Conservation (phyloP, 768 basidiomycete genomes). For the Psilocybe azurescens region DNA sequence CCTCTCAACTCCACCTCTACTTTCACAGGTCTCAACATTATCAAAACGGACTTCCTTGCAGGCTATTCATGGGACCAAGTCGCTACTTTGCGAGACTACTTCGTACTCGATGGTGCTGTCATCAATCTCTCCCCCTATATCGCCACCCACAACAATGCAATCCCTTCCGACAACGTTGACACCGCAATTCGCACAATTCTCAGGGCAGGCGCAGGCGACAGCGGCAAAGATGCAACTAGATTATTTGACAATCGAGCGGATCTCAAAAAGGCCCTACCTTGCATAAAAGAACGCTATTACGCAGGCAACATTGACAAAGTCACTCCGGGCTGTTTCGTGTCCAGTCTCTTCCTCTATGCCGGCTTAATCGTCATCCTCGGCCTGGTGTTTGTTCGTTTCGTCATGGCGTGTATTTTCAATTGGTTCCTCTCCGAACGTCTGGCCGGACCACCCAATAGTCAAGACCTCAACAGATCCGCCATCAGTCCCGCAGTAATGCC, state of each 20-base stretch:
- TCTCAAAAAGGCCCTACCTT: slow-evolving; percentile 73
- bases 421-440: slow-evolving; percentile 92
- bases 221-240: slow-evolving; percentile 90
- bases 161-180: slow-evolving; percentile 82
- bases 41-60: slow-evolving; percentile 68
- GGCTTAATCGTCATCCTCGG: slow-evolving; percentile 91
- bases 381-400: slow-evolving; percentile 89
- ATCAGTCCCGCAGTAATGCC: slow-evolving; percentile 97
- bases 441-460: slow-evolving; percentile 74
- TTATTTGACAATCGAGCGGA: slow-evolving; percentile 77
- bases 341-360: slow-evolving; percentile 86
- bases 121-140: slow-evolving; percentile 93
- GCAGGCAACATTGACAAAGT: slow-evolving; percentile 98
- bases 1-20: slow-evolving; percentile 61
- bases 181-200: slow-evolving; percentile 80
- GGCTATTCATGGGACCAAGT: slow-evolving; percentile 96
- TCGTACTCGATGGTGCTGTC: slow-evolving; percentile 93
- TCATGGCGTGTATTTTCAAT: slow-evolving; percentile 96
- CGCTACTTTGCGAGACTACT: slow-evolving; percentile 66
- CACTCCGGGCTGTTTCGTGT: slow-evolving; percentile 94
- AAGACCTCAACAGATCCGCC: slow-evolving; percentile 77
- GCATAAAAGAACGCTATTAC: slow-evolving; percentile 84
- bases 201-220: slow-evolving; percentile 44
- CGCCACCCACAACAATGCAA: slow-evolving; percentile 65
- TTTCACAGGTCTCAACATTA: slow-evolving; percentile 63